Base-by-base conservation (phyloP, 441 rosid genomes). In the Macaranga tanarius region DNA sequence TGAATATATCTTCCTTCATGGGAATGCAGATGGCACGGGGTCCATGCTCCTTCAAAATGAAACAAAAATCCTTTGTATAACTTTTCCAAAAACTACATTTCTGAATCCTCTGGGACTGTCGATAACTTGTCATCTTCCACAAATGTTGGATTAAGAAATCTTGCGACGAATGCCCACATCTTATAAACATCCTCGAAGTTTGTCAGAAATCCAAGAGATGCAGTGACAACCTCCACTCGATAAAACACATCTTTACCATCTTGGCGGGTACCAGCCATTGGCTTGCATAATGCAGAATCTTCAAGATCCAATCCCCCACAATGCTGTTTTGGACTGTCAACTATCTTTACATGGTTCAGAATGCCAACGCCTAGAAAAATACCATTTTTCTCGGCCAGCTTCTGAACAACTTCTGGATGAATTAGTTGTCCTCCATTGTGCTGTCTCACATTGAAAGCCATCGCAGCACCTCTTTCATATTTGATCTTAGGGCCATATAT, bases 391-490 rank as follows among this genome's bases (percentile, higher is more conserved):
- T 94, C 98, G 52, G 95, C 98, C 6, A 92, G 80, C 83, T 89
- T 94, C 84, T 82, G 95, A 61, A 94, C 97, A 50, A 80, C 77
- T 73, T 92, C 98, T 0, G 97, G 97, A 81, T 83, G 80, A 44
- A 92, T 84, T 34, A 90, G 81, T 48, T 56, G 48, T 44, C 88
- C 90, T 74, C 74, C 78, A 76, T 72, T 84, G 60, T 75, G 71
- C 69, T 85, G 88, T 83, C 95, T 84, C 69, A 94, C 79, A 60
- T 92, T 92, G 80, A 94, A 94, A 56, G 98, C 96, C 62, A 94
- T 92, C 0, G 97, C 89, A n/a, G 92, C 97, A 72, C 97, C 98
- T 77, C 98, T 88, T 80, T 92, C 98, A 20, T 94, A 94, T 77
- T 92, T 94, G 63, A 94, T 89, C 77, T 94, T 92, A 0, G 98